phyloP scores from a whole-genome alignment of 73 alveolate genomes.

The Stentor roeselii region DNA sequence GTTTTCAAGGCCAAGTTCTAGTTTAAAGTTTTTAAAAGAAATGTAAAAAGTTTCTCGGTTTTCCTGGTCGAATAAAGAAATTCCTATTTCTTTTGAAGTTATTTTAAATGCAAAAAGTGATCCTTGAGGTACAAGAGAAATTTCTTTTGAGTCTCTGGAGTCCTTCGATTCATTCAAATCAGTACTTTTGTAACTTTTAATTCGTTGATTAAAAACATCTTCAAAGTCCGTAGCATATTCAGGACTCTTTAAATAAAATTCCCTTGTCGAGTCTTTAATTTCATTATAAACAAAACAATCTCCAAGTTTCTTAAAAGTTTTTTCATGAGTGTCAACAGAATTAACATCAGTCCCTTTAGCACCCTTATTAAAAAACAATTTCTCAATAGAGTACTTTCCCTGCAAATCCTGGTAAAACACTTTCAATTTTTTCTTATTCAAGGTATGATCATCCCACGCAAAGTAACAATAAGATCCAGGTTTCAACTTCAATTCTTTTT shows the following conservation, averaged over 20 bases:
- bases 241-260: no score
- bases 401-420: not conserved
- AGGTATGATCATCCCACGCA: slow-evolving; percentile 3
- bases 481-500: not conserved
- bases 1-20: slow-evolving; percentile 24
- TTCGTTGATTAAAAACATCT: not conserved
- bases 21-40: slow-evolving; percentile 31
- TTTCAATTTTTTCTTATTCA: not conserved
- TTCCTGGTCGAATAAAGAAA: slow-evolving; percentile 75
- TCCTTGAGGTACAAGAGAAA: not conserved
- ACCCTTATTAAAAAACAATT: not conserved
- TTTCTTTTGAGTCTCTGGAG: not conserved
- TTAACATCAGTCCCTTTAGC: not conserved
- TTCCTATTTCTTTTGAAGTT: slow-evolving; percentile 74
- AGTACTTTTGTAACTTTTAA: not conserved
- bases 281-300: not conserved
- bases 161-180: slow-evolving; percentile 7
- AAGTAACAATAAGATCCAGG: not conserved
- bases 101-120: slow-evolving; percentile 34
- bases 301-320: not conserved
- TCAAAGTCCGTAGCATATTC: not conserved
- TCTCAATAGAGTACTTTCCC: not conserved
- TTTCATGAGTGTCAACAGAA: not conserved
- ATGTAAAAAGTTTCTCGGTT: slow-evolving; percentile 80
- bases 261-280: not conserved